Evolutionary conservation across 768 basidiomycete genomes (phyloP), one percentile per base, ranked within the genome.

Genomic region (Termitomyces sp.): DNA sequence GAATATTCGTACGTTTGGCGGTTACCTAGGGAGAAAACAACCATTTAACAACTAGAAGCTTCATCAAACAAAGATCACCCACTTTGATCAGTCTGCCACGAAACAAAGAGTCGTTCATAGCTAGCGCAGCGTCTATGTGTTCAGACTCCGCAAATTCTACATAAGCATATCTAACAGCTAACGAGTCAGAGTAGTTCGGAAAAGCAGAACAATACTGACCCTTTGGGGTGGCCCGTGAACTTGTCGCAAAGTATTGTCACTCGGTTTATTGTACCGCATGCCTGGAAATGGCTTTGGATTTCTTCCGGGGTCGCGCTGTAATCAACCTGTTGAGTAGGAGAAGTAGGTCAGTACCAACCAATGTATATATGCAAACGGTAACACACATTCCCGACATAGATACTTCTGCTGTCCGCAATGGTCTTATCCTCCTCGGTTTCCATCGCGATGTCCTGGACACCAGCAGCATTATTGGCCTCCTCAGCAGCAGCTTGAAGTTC

Each of bases 211-310:
- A 31, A 8, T 3, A 62, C 68, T 50, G 62, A 95, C 95, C 97
- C 97, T 84, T 98, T 98, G 46, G 97, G 96, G 75, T 98, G 95
- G 47, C 97, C 97, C 23, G 96, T 98, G 73, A 96, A 98, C 77
- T 98, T 98, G 82, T 99, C 97, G 73, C 96, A 98, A 29, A 99
- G 86, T 67, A 99, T 99, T 0, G 97, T 99, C 42, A 99, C 95
- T 65, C 97, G 86, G 76, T 99, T 99, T 73, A 99, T 99, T 16
- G 91, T 93, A 6, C 97, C 97, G 68, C 95, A 98, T 16, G 95
- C 88, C 70, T 95, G 91, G 76, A 99, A 99, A 71, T 98, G 96
- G 17, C 81, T 85, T 76, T 98, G 97, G 49, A 99, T 95, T 70
- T 99, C 97, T 73, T 98, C 97, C 17, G 97, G 97, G 16, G 97